A percentile compares a stretch with the other conserved stretches of the same genome.
phyloP scores from a whole-genome alignment of 1,284 basidiomycete genomes.

The Marasmius oreades region DNA sequence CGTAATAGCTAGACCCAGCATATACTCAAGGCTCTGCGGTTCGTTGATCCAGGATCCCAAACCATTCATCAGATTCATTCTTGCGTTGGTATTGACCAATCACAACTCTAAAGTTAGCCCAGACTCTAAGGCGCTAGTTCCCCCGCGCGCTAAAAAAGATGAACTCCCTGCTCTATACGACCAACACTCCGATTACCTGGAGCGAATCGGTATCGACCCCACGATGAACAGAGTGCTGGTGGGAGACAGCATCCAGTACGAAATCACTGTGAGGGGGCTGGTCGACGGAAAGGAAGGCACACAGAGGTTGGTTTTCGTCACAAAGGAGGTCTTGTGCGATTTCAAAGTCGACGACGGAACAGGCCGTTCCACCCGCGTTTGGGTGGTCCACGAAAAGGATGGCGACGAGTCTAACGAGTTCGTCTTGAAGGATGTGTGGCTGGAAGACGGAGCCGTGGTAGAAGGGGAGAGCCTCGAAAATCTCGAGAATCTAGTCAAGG shows the following conservation, averaged over 20 bases:
- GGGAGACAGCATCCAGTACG: neutral
- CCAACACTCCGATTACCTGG: neutral
- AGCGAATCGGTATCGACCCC: neutral
- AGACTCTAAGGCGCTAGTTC: neutral
- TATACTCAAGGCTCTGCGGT: neutral
- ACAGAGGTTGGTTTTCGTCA: neutral
- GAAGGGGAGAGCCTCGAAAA: neutral
- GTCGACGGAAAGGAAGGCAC: too few species aligned
- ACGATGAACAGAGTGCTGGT: neutral
- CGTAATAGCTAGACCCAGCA: neutral
- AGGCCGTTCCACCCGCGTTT: conserved; percentile 4
- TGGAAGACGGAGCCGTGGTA: neutral
- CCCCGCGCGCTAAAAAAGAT: neutral
- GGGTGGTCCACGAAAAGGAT: neutral
- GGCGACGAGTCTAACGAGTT: neutral
- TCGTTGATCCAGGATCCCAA: neutral
- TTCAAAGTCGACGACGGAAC: neutral
- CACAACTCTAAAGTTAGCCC: neutral
- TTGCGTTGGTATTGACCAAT: neutral
- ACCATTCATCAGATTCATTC: neutral
- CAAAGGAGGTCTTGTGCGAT: neutral
- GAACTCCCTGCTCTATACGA: neutral
- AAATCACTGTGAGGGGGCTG: neutral
- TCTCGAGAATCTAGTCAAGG: neutral
- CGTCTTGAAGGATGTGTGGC: conserved; percentile 8